These are phyloP conservation scores for Didymosphaeria variabile DNA, from an alignment of 2,329 filamentous ascomycete genomes.

Conservation along the genomic window DNA sequence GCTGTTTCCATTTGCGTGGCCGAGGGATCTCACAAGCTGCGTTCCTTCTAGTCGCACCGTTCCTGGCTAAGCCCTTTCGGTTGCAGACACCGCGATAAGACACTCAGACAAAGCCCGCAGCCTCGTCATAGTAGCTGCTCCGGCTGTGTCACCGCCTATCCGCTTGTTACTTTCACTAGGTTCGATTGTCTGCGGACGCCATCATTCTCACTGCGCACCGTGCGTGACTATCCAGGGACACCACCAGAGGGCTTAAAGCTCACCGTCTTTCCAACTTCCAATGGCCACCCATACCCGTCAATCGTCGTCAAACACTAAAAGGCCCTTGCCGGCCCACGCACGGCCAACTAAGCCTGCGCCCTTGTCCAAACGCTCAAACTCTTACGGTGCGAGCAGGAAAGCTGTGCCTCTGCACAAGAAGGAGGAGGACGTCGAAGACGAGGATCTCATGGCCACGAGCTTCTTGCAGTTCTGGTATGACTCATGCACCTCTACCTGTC, in stretches of 20 bases:
- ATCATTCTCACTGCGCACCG: constrained; percentile 37
- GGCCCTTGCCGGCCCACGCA: constrained; percentile 44
- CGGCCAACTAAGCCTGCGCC: constrained; percentile 44
- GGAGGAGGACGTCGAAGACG: constrained; percentile 52
- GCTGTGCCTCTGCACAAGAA: constrained; percentile 26
- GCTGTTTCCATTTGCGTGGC: background rate
- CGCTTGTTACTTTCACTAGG: constrained; percentile 34
- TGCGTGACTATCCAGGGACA: constrained; percentile 35
- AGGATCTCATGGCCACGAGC: constrained; percentile 61
- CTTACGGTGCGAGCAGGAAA: constrained; percentile 43
- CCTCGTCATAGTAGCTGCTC: constrained; percentile 44
- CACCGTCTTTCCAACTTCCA: constrained; percentile 43
- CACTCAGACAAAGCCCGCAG: constrained; percentile 47
- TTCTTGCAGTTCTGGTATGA: constrained; percentile 63
- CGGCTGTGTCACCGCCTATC: constrained; percentile 51
- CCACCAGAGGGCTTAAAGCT: constrained; percentile 46
- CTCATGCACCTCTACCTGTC: background rate
- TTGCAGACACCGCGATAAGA: constrained; percentile 48
- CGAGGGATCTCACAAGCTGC: background rate
- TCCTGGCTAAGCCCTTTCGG: constrained; percentile 47
- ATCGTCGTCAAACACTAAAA: constrained; percentile 47
- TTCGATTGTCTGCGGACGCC: constrained; percentile 24
- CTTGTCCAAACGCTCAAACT: constrained; percentile 46
- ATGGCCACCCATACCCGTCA: constrained; percentile 48
- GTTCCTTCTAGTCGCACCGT: constrained; percentile 27